phyloP scores from a whole-genome alignment of 257 asterid genomes.

The Rehmannia glutinosa region DNA sequence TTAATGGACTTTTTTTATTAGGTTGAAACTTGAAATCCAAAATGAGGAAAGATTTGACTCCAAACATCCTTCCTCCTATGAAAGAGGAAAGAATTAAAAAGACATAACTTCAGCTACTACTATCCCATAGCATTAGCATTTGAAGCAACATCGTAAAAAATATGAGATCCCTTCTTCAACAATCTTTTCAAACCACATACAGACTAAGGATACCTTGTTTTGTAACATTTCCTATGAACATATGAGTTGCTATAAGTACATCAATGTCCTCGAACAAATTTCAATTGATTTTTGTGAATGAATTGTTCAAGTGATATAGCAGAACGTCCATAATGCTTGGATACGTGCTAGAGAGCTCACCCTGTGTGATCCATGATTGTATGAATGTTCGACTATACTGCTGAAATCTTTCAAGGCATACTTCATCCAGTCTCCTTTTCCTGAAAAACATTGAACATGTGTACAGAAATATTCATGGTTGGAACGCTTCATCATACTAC shows the following conservation, averaged over 20 bases:
- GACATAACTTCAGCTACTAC: not conserved
- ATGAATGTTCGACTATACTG: slow-evolving; percentile 84
- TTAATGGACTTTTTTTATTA: not conserved
- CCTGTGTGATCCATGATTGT: slow-evolving; percentile 96
- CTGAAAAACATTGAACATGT: slow-evolving; percentile 30
- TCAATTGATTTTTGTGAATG: not conserved
- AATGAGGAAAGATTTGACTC: not conserved
- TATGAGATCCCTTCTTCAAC: not conserved
- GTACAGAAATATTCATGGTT: not conserved
- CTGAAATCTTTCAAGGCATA: slow-evolving; percentile 83
- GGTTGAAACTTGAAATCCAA: not conserved
- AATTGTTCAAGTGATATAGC: not conserved
- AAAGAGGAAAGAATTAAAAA: not conserved
- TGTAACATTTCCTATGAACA: not conserved
- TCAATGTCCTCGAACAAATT: not conserved
- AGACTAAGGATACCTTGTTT: not conserved
- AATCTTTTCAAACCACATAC: not conserved
- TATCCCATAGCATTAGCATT: not conserved
- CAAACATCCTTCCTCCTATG: not conserved
- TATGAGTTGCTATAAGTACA: not conserved
- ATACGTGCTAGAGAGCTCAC: slow-evolving; percentile 28
- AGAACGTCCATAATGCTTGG: not conserved
- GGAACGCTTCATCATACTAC: not conserved
- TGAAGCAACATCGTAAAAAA: not conserved
- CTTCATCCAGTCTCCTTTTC: slow-evolving; percentile 88